Evolutionary conservation across 2,329 filamentous ascomycete species (phyloP).

Genomic region (Nemania bipapillata): DNA sequence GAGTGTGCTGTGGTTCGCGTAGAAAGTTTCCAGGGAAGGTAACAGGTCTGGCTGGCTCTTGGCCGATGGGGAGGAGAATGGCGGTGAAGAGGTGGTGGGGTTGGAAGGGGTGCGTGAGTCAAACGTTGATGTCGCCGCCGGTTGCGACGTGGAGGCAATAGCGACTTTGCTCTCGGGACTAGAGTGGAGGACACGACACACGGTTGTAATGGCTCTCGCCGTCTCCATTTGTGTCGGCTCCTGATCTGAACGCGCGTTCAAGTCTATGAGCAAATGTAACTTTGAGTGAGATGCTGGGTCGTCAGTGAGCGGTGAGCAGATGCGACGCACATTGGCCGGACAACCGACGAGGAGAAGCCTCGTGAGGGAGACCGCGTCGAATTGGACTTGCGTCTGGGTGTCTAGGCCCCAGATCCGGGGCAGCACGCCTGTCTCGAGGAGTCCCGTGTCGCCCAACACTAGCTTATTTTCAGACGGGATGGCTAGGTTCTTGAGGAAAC

Average conservation of each 20-base stretch:
- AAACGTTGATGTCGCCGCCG: not conserved
- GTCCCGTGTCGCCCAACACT: slow-evolving; percentile 57
- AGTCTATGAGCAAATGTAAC: slow-evolving; percentile 54
- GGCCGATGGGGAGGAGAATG: not conserved
- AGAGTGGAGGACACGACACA: slow-evolving; percentile 66
- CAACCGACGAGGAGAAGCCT: slow-evolving; percentile 67
- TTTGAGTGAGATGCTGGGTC: slow-evolving; percentile 51
- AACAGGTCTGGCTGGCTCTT: not conserved
- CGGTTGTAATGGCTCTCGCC: slow-evolving; percentile 62
- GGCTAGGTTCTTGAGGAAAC: slow-evolving; percentile 73
- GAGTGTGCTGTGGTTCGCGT: slow-evolving; percentile 57
- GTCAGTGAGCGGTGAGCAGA: slow-evolving; percentile 58
- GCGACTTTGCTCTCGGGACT: slow-evolving; percentile 30
- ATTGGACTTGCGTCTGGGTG: slow-evolving; percentile 67
- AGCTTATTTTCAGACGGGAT: slow-evolving; percentile 67
- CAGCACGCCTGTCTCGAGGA: slow-evolving; percentile 60
- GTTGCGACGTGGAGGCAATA: not conserved
- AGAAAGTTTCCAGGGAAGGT: slow-evolving; percentile 53
- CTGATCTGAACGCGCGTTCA: slow-evolving; percentile 59
- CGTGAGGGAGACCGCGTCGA: slow-evolving; percentile 67
- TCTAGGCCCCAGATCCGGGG: slow-evolving; percentile 67
- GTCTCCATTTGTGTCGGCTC: slow-evolving; percentile 70
- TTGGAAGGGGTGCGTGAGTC: not conserved
- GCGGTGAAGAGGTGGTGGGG: no score
- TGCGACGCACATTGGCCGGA: slow-evolving; percentile 61